Evolutionary conservation across 371 early-diverging fungal genomes (phyloP), one percentile per base, ranked within the genome.

Genomic region (Haplosporangium sp.): DNA sequence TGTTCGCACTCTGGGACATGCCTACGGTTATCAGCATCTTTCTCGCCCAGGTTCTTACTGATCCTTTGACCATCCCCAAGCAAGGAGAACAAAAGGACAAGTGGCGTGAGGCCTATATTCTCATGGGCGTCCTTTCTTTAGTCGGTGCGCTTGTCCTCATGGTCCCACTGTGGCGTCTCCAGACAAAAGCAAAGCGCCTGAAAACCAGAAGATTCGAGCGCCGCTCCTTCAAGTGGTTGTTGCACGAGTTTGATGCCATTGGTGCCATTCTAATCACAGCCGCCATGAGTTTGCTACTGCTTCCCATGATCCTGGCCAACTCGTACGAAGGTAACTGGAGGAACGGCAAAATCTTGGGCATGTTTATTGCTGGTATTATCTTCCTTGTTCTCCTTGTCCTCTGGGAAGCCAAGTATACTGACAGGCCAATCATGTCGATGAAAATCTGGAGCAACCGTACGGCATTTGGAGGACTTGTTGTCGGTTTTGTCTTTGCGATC

Each of bases 381-480:
- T 38, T 59, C 23, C 62, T 69, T 43, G 53, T 65, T 21, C 62
- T 84, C 4, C 76, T 87, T 54, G 58, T 52, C 20, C n/a, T 79
- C 46, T 87, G 84, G 80, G 87, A 87, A 66, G 40, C 51, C 59
- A 84, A 82, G 54, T 62, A 60, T 51, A 83, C 87, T 1, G 50
- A 67, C 54, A 74, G 73, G 20, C 86, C 86, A 12, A 70, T 87
- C 14, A 80, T 87, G 68, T 82, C 87, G n/a, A 64, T 84, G 50
- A 65, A 64, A 7, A 82, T 77, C 55, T 87, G 87, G 86, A 50
- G 66, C 8, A 81, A 77, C 51, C 64, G 71, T 40, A 85, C 86
- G 8, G 74, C 80, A 11, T 83, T 87, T 40, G 81, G 77, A 50
- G 87, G 84, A 55, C 73, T 87, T 14, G 41, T 83, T 58, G 81